Conservation (phyloP, 495 filamentous ascomycete species). For the Neurospora intermedia region DNA sequence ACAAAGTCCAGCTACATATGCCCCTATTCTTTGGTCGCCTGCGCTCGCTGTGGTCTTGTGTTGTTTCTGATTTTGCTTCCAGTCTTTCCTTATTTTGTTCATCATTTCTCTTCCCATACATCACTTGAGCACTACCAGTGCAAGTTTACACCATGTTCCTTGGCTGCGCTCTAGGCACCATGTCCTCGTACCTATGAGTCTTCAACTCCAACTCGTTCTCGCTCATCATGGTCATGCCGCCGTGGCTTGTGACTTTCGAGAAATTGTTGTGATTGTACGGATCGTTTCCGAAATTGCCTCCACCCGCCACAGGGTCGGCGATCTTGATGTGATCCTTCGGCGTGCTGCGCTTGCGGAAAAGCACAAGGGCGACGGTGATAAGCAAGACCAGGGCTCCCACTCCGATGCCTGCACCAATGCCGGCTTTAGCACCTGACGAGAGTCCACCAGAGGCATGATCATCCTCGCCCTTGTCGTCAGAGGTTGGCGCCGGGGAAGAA, state of each 20-base stretch:
- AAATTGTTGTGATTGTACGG: constrained; percentile 18
- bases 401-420: constrained; percentile 31
- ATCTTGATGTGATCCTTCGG: constrained; percentile 26
- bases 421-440: constrained; percentile 28
- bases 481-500: constrained; percentile 7
- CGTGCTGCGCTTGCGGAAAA: constrained; percentile 21
- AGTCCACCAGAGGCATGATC: constrained; percentile 9
- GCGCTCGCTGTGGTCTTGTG: background rate
- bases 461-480: background rate
- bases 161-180: constrained; percentile 32
- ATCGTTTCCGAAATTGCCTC: constrained; percentile 19
- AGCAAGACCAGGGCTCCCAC: constrained; percentile 21
- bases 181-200: constrained; percentile 36
- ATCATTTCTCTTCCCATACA: background rate
- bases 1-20: background rate
- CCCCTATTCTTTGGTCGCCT: background rate
- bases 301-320: constrained; percentile 30
- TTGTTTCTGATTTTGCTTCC: background rate
- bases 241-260: constrained; percentile 15
- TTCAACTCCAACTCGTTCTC: constrained; percentile 28
- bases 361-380: constrained; percentile 14
- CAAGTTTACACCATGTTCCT: constrained; percentile 31
- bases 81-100: background rate
- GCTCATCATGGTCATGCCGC: background rate
- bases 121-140: background rate